Evolutionary conservation across 1,284 basidiomycete species (phyloP).

Genomic region (Cutaneotrichosporon sp.): DNA sequence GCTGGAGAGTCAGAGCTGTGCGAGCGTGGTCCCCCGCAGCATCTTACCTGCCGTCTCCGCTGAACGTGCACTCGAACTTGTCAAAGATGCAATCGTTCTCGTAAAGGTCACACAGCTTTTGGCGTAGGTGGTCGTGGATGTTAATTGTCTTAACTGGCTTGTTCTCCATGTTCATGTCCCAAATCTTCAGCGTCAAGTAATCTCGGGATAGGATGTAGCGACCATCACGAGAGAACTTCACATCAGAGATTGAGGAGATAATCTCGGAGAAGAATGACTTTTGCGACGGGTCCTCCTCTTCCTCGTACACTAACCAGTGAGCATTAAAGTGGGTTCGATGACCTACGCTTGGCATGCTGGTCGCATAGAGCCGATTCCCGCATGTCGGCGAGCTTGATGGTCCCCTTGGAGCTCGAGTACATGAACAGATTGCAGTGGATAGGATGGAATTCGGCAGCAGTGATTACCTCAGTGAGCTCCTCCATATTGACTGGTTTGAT

Average conservation of each 20-base stretch:
- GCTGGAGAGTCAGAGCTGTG: slow-evolving; percentile 50
- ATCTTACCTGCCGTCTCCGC: slow-evolving; percentile 81
- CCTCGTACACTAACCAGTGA: slow-evolving; percentile 81
- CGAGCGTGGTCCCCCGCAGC: slow-evolving; percentile 43
- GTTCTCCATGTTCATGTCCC: slow-evolving; percentile 99
- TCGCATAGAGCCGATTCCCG: slow-evolving; percentile 96
- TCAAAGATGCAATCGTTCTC: slow-evolving; percentile 99
- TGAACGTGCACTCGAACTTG: slow-evolving; percentile 98
- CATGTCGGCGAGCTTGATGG: slow-evolving; percentile 99
- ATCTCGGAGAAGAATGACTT: slow-evolving; percentile 99
- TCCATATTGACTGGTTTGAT: slow-evolving; percentile 99
- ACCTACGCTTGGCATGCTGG: slow-evolving; percentile 88
- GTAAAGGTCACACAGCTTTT: slow-evolving; percentile 96
- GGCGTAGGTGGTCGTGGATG: slow-evolving; percentile 95
- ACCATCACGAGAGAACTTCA: slow-evolving; percentile 97
- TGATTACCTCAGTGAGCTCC: slow-evolving; percentile 98
- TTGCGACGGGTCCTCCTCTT: slow-evolving; percentile 94
- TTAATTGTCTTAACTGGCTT: slow-evolving; percentile 95
- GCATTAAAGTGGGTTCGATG: slow-evolving; percentile 11
- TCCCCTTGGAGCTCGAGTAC: slow-evolving; percentile 99
- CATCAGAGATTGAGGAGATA: slow-evolving; percentile 98
- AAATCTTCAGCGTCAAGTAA: slow-evolving; percentile 97
- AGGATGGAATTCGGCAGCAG: slow-evolving; percentile 97
- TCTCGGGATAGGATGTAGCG: slow-evolving; percentile 95
- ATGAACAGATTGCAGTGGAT: slow-evolving; percentile 97